Percentiles rank a stretch among this genome's conserved stretches.
Conservation (phyloP, 192 early-diverging fungal genomes). For the Piromyces sp. region DNA sequence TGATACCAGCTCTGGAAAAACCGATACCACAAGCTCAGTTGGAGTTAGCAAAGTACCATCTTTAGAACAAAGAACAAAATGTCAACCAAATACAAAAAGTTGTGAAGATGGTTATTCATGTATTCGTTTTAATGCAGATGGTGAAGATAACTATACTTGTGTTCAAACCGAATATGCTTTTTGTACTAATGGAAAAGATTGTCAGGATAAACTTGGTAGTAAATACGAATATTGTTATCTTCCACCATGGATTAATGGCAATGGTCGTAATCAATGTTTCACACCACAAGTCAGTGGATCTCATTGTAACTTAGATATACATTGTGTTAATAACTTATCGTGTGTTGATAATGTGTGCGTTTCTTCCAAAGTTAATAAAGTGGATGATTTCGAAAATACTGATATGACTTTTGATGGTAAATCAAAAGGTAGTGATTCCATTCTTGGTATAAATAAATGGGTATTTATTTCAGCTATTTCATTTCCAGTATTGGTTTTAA, state of each 20-base stretch:
- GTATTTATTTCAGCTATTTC: not conserved
- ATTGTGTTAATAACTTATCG: not conserved
- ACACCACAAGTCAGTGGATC: not conserved
- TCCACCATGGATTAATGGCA: not conserved
- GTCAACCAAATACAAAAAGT: not conserved
- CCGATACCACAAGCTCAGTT: no score
- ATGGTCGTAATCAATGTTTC: not conserved
- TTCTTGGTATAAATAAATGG: not conserved
- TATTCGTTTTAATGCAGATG: not conserved
- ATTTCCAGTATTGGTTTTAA: not conserved
- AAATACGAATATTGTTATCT: not conserved
- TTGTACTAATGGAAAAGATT: not conserved
- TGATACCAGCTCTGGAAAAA: not conserved
- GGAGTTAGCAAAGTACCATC: no score
- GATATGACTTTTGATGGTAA: not conserved
- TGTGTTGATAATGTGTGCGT: not conserved
- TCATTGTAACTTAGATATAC: not conserved
- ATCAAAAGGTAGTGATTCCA: not conserved
- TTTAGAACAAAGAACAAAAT: not conserved
- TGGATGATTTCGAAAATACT: no score
- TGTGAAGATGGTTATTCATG: not conserved
- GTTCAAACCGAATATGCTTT: not conserved
- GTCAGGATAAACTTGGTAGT: not conserved
- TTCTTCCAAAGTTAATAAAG: no score
- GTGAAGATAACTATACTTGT: not conserved